These are phyloP conservation scores for Aureobasidium sp. DNA, from an alignment of 2,329 filamentous ascomycete genomes.

Conservation along the genomic window DNA sequence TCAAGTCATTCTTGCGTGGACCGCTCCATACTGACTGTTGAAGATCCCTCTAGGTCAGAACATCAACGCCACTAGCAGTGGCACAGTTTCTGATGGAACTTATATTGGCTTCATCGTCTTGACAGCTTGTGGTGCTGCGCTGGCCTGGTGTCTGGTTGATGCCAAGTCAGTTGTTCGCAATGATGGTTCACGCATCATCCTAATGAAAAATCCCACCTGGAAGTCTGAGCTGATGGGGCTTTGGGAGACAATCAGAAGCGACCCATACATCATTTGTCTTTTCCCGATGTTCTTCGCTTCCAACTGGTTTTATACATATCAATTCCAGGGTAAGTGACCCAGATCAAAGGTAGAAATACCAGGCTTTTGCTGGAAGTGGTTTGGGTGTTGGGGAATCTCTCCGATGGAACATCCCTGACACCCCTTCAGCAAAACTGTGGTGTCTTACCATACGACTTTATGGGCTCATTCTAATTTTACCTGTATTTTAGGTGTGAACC, in stretches of 20 bases:
- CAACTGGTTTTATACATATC: conserved; percentile 76
- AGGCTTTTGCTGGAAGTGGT: too few relatives aligned
- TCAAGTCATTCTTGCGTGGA: neutral
- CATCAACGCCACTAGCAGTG: conserved; percentile 49
- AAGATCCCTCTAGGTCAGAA: conserved; percentile 68
- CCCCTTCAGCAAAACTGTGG: too few relatives aligned
- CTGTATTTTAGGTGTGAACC: conserved; percentile 47
- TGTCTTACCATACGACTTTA: too few relatives aligned
- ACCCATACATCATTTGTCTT: conserved; percentile 66
- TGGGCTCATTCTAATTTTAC: too few relatives aligned
- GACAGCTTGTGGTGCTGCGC: conserved; percentile 62
- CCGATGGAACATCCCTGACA: too few relatives aligned
- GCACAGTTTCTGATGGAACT: conserved; percentile 65
- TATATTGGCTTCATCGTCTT: conserved; percentile 85
- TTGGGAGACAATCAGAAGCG: conserved; percentile 61
- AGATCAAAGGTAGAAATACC: too few relatives aligned
- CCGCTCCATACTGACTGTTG: neutral
- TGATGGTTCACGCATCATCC: conserved; percentile 71
- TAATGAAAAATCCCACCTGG: conserved; percentile 90
- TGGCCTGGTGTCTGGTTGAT: conserved; percentile 65
- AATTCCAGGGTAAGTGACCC: conserved; percentile 39
- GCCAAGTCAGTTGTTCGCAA: conserved; percentile 65
- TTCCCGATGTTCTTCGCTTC: conserved; percentile 78
- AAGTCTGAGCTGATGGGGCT: conserved; percentile 70
- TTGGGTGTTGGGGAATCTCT: too few relatives aligned